phyloP scores from a whole-genome alignment of 2,329 filamentous ascomycete genomes.

The Stagonosporopsis cucurbitacearum region DNA sequence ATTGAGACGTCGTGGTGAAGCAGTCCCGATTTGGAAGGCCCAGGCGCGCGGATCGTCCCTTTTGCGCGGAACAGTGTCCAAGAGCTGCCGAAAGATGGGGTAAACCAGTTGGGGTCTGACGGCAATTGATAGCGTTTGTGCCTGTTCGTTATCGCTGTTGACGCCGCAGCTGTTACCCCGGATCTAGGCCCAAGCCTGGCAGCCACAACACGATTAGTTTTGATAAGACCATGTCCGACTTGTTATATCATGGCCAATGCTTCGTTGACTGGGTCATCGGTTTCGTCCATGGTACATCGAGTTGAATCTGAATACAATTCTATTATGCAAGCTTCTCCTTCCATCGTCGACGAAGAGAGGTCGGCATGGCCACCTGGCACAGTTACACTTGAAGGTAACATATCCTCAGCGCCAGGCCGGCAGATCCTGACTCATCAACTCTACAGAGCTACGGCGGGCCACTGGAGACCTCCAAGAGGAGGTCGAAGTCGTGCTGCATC shows the following conservation, averaged over 20 bases:
- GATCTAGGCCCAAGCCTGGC: constrained; percentile 4
- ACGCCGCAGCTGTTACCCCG: constrained; percentile 2
- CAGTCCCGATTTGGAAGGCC: constrained; percentile 5
- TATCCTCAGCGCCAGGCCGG: background rate
- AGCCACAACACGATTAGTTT: constrained; percentile 1
- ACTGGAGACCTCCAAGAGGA: constrained; percentile 2
- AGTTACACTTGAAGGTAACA: constrained; percentile 17
- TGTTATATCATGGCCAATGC: constrained; percentile 1
- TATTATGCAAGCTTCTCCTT: constrained; percentile 5
- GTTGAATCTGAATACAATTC: background rate
- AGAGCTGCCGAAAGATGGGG: background rate
- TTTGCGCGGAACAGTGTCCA: background rate
- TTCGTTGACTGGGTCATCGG: background rate
- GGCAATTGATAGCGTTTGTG: constrained; percentile 3
- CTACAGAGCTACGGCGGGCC: constrained; percentile 6
- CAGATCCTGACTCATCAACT: background rate
- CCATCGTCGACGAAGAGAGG: background rate
- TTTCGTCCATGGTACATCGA: background rate
- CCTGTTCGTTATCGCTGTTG: constrained; percentile 3
- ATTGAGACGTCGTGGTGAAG: background rate
- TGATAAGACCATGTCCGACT: constrained; percentile 1
- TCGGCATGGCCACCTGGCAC: constrained; percentile 18
- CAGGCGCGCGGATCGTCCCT: constrained; percentile 6
- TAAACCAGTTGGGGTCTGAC: background rate
- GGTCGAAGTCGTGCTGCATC: constrained; percentile 11